Evolutionary conservation across 2,329 filamentous ascomycete genomes (phyloP), one percentile per base, ranked within the genome.

Genomic region (Huntiella abstrusa): DNA sequence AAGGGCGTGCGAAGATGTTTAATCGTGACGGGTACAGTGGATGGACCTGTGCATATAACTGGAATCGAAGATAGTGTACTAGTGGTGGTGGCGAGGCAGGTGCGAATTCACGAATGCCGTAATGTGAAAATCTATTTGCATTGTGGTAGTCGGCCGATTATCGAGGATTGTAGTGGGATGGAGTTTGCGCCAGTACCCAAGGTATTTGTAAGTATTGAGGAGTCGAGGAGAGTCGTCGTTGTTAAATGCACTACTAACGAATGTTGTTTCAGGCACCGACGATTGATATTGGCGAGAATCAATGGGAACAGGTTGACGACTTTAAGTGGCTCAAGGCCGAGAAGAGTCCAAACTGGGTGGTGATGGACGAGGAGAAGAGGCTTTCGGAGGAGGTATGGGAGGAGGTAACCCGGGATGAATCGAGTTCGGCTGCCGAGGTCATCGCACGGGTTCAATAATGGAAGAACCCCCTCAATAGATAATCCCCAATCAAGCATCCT

Each of bases 311-410:
- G 55, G 83, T 96, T 12, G 84, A 96, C 59, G 91, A 98, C 60
- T 98, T 98, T 68, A 93, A 93, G 63, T 96, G 91, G 91, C 71
- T 95, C 52, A 92, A 87, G 60, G 69, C 73, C 12, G 84, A 83
- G 49, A 75, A 75, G 28, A 95, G 84, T 57, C 91, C 91, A 2
- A 87, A 98, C 58, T 98, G 88, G 85, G 73, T 67, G 33, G 62
- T 84, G 2, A 54, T 96, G 16, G 65, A 73, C 1, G 69, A 75
- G 45, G 66, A 66, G 1, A 64, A 78, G 46, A 70, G 70, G 17
- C 62, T 88, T 10, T 53, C 62, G 0, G 73, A 79, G 1, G 65
- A 71, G 2, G 64, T 80, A 1, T 94, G 86, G 86, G 72, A 67
- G 43, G 70, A 73, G 32, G 66, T 77, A 8, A 73, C 87, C 8